Evolutionary conservation across 2,329 filamentous ascomycete genomes (phyloP), one percentile per base, ranked within the genome.

Genomic region (Fusarium protoensiforme): DNA sequence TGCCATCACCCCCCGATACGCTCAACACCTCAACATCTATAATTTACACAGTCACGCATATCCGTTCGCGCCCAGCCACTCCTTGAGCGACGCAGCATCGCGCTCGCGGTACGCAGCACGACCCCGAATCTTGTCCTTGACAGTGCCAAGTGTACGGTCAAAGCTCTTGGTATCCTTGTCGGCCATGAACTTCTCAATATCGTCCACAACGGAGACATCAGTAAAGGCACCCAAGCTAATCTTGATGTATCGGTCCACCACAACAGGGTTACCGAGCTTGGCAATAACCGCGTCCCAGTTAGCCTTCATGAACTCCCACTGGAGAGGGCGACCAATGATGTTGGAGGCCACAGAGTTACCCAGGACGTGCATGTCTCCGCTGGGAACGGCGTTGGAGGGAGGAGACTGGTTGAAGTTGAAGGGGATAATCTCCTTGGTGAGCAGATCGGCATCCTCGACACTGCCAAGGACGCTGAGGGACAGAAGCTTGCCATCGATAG

Each of bases 401-500:
- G 88, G 88, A 2, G 87, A 86, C 36, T 83, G 88, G 81, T 92
- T 92, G 75, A 94, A 95, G 82, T 97, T 92, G 83, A 95, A 98
- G 89, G 83, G 92, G 77, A 86, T 93, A 79, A 88, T 92, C 87
- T 79, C 92, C 83, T 83, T 83, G 65, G 88, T 85, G 51, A 97
- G 91, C 33, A 98, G 85, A 11, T 91, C 89, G 13, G 84, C 80
- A 64, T 94, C 90, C 76, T 92, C 92, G 22, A 93, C 91, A 41
- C 91, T 90, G 36, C 95, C 94, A 51, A 99, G 88, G 5, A 93
- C 90, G 39, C 89, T 86, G 4, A 98, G 89, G 74, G 91, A 93
- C 73, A 97, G 93, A 75, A 98, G 95, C 83, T 95, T 97, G 77
- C 95, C 95, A 78, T 98, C 96, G 39, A 98, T 92, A 9, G 95